phyloP scores from a whole-genome alignment of 2,329 filamentous ascomycete genomes.

The Neofusicoccum cordaticola region DNA sequence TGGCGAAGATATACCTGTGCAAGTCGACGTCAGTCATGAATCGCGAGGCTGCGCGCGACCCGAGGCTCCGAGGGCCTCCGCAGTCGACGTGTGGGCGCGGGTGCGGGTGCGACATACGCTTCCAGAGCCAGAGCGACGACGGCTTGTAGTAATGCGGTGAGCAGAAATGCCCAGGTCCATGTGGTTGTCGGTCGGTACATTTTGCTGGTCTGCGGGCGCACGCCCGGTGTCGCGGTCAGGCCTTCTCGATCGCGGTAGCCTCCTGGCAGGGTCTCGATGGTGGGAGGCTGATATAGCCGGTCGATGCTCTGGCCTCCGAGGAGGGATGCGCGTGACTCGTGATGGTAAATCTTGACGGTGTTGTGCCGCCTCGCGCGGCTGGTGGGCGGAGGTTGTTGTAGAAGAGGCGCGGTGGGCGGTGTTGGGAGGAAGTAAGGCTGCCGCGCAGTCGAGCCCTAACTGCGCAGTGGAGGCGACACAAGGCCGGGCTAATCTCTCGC shows the following conservation, averaged over 20 bases:
- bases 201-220: constrained; percentile 27
- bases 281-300: constrained; percentile 48
- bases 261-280: constrained; percentile 49
- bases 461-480: constrained; percentile 4
- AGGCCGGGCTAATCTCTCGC: constrained; percentile 1
- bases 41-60: background rate
- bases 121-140: constrained; percentile 79
- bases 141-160: constrained; percentile 72
- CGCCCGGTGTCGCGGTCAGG: constrained; percentile 39
- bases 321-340: constrained; percentile 58
- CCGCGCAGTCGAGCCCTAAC: constrained; percentile 8
- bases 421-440: constrained; percentile 1
- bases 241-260: constrained; percentile 45
- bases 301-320: constrained; percentile 56
- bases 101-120: constrained; percentile 59
- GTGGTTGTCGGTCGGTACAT: constrained; percentile 78
- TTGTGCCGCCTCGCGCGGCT: constrained; percentile 17
- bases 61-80: background rate
- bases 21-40: background rate
- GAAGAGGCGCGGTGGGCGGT: constrained; percentile 6
- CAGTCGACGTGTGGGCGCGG: background rate
- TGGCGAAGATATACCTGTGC: constrained; percentile 79
- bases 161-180: constrained; percentile 87
- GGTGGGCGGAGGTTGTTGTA: constrained; percentile 4
- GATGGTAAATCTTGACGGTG: constrained; percentile 53